Base-by-base conservation (phyloP, 805 yeast species). In the Nakazawaea wickerhamii region DNA sequence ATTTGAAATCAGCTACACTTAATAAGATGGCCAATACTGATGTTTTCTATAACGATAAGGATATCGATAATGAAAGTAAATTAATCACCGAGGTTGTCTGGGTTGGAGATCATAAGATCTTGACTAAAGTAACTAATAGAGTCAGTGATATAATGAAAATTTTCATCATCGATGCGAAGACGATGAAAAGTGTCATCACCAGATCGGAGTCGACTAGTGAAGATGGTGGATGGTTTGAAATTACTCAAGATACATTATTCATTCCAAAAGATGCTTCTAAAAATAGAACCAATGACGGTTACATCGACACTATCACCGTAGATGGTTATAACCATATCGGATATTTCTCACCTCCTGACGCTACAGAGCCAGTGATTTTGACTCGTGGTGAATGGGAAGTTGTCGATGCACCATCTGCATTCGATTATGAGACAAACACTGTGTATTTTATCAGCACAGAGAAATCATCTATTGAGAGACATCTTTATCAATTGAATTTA, bases 331-430 rank as follows among this genome's bases (percentile, higher is more conserved):
- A 71, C 48, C 99, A 93, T 60, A 67, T 93, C 48, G 98, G 89
- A 0, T 90, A 84, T 60, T 93, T 79, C 57, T 67, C 85, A 2
- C 93, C 95, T 4, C 77, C 88, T 2, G 67, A 71, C 20, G 59
- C 81, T 4, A 48, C 77, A 0, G 60, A 62, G 13, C 87, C 87
- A 3, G 50, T 51, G 36, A 58, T 83, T 18, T 70, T 95, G 36
- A 85, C 93, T 1, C 45, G 61, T 3, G 99, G 99, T 5, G 63
- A 73, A 1, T 93, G 96, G 95, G 99, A 93, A 60, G 95, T 93
- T n/a, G 84, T 76, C 21, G 73, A 69, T 47, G 90, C 87, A 1
- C 79, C 84, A 2, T 65, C 81, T 2, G 73, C 81, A 0, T 77
- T 77, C 61, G 88, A 84, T 54, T 64, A 61, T 40, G 63, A 66